Conservation (phyloP, 1,284 basidiomycete species). For the Chalciporus piperatoides region DNA sequence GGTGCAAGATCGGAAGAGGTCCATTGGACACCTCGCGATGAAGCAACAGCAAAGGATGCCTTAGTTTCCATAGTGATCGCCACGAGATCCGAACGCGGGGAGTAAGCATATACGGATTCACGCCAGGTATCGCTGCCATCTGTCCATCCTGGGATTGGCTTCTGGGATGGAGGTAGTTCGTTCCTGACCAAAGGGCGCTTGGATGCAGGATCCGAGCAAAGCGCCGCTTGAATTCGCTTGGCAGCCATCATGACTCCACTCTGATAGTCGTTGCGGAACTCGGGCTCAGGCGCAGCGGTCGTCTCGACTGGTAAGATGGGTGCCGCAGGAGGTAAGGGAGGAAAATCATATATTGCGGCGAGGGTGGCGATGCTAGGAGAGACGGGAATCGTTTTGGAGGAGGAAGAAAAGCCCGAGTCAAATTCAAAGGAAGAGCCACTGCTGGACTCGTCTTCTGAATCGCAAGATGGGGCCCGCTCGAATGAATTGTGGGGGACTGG, state of each 20-base stretch:
- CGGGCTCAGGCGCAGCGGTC: constrained; percentile 16
- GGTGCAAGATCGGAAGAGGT: constrained; percentile 36
- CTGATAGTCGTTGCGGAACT: constrained; percentile 41
- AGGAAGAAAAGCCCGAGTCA: constrained; percentile 36
- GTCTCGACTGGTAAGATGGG: constrained; percentile 36
- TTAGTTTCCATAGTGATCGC: constrained; percentile 22
- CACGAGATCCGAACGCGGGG: constrained; percentile 33
- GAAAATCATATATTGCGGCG: constrained; percentile 52
- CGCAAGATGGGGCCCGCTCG: constrained; percentile 29
- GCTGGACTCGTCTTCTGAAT: constrained; percentile 40
- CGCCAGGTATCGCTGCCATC: constrained; percentile 66
- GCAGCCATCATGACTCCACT: constrained; percentile 67
- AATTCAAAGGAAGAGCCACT: constrained; percentile 39
- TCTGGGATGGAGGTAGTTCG: constrained; percentile 33
- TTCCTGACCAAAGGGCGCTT: constrained; percentile 29
- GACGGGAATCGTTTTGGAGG: constrained; percentile 28
- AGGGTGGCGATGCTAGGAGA: constrained; percentile 49
- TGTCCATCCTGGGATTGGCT: constrained; percentile 62
- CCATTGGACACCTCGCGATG: constrained; percentile 50
- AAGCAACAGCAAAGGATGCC: constrained; percentile 45
- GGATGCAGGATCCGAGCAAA: constrained; percentile 39
- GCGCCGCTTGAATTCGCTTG: constrained; percentile 49
- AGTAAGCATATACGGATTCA: constrained; percentile 49
- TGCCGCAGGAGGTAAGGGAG: constrained; percentile 49
- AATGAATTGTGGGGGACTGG: constrained; percentile 40